Conservation (phyloP, 2,329 filamentous ascomycete species). For the Cordyceps cateniannulata region DNA sequence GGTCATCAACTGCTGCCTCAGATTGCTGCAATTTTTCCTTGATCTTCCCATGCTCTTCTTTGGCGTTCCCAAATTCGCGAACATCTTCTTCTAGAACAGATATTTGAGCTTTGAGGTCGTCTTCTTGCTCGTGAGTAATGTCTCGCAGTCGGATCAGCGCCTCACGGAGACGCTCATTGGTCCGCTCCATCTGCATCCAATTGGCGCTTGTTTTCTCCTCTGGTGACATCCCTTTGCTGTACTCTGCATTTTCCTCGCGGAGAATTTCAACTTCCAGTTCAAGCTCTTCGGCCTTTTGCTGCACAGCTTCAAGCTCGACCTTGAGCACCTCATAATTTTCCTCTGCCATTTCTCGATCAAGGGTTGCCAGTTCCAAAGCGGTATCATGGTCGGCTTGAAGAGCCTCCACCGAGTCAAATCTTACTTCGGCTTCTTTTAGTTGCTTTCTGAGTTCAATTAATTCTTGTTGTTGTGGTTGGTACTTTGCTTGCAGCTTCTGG, state of each 20-base stretch:
- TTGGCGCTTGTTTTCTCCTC: constrained; percentile 83
- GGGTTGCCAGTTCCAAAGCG: constrained; percentile 74
- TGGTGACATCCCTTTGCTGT: constrained; percentile 75
- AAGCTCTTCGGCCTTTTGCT: constrained; percentile 72
- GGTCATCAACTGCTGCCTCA: constrained; percentile 72
- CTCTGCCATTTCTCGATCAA: constrained; percentile 95
- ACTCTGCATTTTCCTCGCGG: constrained; percentile 78
- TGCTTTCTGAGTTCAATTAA: constrained; percentile 68
- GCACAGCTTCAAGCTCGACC: constrained; percentile 70
- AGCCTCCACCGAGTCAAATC: constrained; percentile 60
- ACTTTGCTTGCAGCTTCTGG: constrained; percentile 84
- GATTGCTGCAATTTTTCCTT: constrained; percentile 68
- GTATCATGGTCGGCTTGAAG: constrained; percentile 80
- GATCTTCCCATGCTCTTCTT: constrained; percentile 61
- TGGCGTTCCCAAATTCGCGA: constrained; percentile 58
- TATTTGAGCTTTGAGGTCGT: constrained; percentile 69
- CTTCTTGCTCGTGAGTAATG: constrained; percentile 77
- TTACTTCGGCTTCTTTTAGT: constrained; percentile 67
- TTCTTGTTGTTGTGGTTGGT: constrained; percentile 78
- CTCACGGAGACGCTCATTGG: constrained; percentile 80
- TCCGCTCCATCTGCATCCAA: constrained; percentile 86
- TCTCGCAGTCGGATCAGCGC: constrained; percentile 81
- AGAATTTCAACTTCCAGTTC: constrained; percentile 84
- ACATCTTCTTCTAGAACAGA: constrained; percentile 67
- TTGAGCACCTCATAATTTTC: constrained; percentile 81